These are phyloP conservation scores for Euphorbia celastroides DNA, from an alignment of 441 rosid genomes.

Conservation along the genomic window DNA sequence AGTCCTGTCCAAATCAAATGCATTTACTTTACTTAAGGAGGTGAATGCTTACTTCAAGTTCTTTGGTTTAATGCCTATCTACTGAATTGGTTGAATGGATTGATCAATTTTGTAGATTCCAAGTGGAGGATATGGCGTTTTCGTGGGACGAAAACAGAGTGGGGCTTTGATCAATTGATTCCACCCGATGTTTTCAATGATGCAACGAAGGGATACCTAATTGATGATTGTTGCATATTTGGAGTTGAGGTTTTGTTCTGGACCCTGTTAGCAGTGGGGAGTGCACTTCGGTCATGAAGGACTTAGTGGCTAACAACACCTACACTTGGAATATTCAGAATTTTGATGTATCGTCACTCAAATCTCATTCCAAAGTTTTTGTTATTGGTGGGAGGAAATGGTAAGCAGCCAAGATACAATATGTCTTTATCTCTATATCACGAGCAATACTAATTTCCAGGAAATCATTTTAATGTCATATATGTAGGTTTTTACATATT, in stretches of 20 bases:
- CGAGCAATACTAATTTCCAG: background rate
- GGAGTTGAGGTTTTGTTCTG: background rate
- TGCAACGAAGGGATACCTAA: slow-evolving; percentile 22
- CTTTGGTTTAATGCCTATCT: no score
- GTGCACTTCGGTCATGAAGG: background rate
- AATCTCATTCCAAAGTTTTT: background rate
- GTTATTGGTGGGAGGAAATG: background rate
- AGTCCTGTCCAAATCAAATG: background rate
- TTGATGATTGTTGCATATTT: slow-evolving; percentile 25
- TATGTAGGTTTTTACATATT: background rate
- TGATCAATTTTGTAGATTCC: background rate
- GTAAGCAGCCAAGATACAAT: background rate
- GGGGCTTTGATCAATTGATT: slow-evolving; percentile 27
- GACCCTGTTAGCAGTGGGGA: background rate
- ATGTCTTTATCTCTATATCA: background rate
- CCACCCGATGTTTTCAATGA: slow-evolving; percentile 22
- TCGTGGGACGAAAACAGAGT: slow-evolving; percentile 11
- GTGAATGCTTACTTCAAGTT: slow-evolving; percentile 12
- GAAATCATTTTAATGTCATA: background rate
- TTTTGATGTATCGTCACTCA: background rate
- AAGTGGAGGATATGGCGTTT: background rate
- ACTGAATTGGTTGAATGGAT: background rate
- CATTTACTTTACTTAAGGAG: background rate
- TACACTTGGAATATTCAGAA: background rate
- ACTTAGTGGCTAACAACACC: background rate